Conservation (phyloP, 176 grass and related monocot species). For the Oryza brachyantha region DNA sequence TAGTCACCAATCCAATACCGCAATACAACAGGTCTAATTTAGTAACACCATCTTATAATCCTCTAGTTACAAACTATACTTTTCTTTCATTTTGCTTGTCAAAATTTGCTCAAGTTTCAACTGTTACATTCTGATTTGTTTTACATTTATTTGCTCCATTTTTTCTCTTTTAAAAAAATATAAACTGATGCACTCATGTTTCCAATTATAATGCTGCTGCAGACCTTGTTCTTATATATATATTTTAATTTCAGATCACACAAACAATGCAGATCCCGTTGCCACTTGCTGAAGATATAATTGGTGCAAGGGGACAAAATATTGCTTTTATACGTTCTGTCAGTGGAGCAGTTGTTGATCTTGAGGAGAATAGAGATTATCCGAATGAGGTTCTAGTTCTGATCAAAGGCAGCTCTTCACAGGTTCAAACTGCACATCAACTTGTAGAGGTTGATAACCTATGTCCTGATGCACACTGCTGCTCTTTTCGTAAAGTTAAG, state of each 20-base stretch:
- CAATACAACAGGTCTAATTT: slow-evolving; percentile 56
- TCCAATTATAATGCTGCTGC: neutral
- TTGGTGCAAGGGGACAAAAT: slow-evolving; percentile 59
- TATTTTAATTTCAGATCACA: slow-evolving; percentile 49
- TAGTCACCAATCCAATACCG: slow-evolving; percentile 24
- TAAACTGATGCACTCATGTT: neutral
- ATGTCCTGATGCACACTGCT: neutral
- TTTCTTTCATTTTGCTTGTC: neutral
- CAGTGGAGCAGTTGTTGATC: slow-evolving; percentile 60
- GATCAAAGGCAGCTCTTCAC: slow-evolving; percentile 64
- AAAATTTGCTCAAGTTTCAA: neutral
- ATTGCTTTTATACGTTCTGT: slow-evolving; percentile 54
- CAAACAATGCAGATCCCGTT: slow-evolving; percentile 78
- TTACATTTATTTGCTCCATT: neutral
- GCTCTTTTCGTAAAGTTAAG: neutral
- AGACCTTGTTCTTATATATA: neutral
- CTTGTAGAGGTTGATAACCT: slow-evolving; percentile 60
- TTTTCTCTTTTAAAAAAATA: neutral
- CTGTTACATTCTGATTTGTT: slow-evolving; percentile 3
- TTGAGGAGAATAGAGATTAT: slow-evolving; percentile 51
- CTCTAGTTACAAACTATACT: neutral
- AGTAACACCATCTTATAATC: neutral
- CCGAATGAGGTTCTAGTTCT: slow-evolving; percentile 56
- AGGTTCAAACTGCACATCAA: slow-evolving; percentile 67
- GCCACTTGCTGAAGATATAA: slow-evolving; percentile 64